Evolutionary conservation across 441 rosid species (phyloP).

Genomic region (Codiaeum variegatum): DNA sequence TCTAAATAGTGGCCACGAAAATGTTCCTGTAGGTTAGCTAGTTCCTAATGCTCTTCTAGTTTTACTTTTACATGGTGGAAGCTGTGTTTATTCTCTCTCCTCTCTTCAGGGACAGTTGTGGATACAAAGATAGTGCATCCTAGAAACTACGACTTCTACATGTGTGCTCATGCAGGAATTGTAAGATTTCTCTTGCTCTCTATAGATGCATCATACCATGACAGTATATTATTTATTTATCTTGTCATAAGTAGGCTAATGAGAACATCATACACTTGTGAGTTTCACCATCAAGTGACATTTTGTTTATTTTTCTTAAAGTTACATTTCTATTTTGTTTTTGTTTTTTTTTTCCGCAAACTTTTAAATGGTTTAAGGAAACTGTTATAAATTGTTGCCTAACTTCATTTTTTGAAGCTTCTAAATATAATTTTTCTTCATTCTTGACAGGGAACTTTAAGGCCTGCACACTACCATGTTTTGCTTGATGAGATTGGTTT

Average conservation of each 20-base stretch:
- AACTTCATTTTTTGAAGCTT: background rate
- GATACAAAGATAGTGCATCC: constrained; percentile 85
- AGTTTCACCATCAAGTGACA: background rate
- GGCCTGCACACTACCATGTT: constrained; percentile 88
- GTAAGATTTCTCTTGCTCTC: constrained; percentile 37
- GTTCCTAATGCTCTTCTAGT: background rate
- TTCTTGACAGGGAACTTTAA: constrained; percentile 65
- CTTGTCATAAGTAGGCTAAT: background rate
- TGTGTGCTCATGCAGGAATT: constrained; percentile 88
- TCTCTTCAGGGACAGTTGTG: constrained; percentile 71
- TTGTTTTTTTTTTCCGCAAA: background rate
- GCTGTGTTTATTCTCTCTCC: constrained; percentile 10
- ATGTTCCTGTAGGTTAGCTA: constrained; percentile 74
- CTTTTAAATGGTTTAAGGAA: background rate
- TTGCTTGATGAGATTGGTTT: constrained; percentile 92
- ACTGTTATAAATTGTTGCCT: background rate
- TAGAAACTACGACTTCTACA: constrained; percentile 80
- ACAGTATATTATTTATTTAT: background rate
- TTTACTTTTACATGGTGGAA: constrained; percentile 5
- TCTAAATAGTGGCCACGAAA: constrained; percentile 50
- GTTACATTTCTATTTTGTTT: background rate
- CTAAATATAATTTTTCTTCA: background rate
- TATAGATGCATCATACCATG: background rate
- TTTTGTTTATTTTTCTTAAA: background rate
- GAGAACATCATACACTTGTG: background rate